Evolutionary conservation across 208 protist genomes (phyloP).

Genomic region (Trypanosoma boissoni): DNA sequence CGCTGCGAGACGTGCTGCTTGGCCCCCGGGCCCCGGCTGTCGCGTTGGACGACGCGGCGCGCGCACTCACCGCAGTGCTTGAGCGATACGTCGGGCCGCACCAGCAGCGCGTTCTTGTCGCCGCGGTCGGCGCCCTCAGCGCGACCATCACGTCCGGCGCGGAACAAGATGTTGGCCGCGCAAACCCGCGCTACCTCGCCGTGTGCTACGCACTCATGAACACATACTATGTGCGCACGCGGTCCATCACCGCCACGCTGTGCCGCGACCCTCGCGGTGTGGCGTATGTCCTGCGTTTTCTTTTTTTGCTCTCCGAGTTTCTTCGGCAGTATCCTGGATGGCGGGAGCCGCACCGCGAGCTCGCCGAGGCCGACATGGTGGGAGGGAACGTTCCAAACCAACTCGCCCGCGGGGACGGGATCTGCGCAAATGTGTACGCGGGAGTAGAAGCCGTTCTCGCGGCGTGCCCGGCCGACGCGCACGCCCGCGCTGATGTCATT

Average conservation of each 20-base stretch:
- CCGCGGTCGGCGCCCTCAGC: constrained; percentile 54
- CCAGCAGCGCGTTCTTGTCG: constrained; percentile 77
- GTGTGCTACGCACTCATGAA: constrained; percentile 87
- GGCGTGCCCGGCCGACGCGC: constrained; percentile 30
- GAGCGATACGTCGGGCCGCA: constrained; percentile 77
- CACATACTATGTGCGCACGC: constrained; percentile 70
- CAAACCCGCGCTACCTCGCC: constrained; percentile 63
- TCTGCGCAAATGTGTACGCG: constrained; percentile 67
- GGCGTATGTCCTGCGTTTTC: constrained; percentile 76
- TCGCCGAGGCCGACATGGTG: constrained; percentile 10
- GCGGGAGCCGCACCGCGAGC: constrained; percentile 33
- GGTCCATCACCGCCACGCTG: constrained; percentile 43
- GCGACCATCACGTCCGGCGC: constrained; percentile 73
- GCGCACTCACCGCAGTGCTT: constrained; percentile 54
- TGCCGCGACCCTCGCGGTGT: constrained; percentile 42
- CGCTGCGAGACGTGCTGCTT: constrained; percentile 42
- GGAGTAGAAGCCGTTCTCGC: constrained; percentile 47
- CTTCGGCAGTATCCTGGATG: constrained; percentile 81
- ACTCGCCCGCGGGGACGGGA: constrained; percentile 51
- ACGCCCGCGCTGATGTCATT: constrained; percentile 43
- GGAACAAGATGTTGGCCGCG: constrained; percentile 32
- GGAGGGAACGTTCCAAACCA: constrained; percentile 34
- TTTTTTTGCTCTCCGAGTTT: constrained; percentile 88
- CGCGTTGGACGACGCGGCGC: constrained; percentile 53
- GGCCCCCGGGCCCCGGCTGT: constrained; percentile 44